phyloP scores from a whole-genome alignment of 1,284 basidiomycete genomes.

The Leccinum glutinopallens region DNA sequence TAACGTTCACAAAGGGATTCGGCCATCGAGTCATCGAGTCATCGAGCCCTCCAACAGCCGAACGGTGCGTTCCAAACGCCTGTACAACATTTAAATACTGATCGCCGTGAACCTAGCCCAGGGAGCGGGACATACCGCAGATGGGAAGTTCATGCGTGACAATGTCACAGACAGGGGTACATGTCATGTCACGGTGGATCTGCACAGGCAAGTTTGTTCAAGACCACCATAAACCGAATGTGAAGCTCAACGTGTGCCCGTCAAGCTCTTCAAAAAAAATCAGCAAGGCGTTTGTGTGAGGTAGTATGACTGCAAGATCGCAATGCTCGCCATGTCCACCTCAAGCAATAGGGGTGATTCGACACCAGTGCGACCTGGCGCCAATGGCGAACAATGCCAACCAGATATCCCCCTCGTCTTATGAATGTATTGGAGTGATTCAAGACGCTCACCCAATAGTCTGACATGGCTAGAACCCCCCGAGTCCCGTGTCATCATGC shows the following conservation, averaged over 20 bases:
- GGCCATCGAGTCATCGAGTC: neutral
- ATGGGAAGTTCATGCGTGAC: conserved; percentile 30
- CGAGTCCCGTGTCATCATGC: conserved; percentile 5
- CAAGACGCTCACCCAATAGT: conserved; percentile 34
- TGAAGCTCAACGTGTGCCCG: conserved; percentile 34
- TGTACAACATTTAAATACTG: conserved; percentile 8
- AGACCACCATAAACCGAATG: conserved; percentile 30
- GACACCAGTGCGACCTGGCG: conserved; percentile 9
- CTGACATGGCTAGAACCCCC: conserved; percentile 20
- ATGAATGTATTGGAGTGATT: conserved; percentile 32
- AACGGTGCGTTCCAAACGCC: conserved; percentile 12
- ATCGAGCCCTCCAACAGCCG: neutral
- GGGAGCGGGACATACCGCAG: conserved; percentile 12
- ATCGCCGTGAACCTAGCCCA: neutral
- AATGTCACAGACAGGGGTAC: conserved; percentile 34
- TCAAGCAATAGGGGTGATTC: conserved; percentile 16
- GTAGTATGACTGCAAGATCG: conserved; percentile 22
- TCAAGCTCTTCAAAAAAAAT: conserved; percentile 27
- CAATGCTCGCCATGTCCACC: conserved; percentile 2
- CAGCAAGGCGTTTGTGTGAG: conserved; percentile 34
- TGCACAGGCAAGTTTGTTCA: conserved; percentile 34
- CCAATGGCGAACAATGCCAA: neutral
- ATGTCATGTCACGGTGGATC: conserved; percentile 31
- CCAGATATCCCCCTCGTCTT: neutral
- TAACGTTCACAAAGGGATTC: neutral